phyloP scores from a whole-genome alignment of 1,139 yeast genomes.

The Sugiyamaella japonica region DNA sequence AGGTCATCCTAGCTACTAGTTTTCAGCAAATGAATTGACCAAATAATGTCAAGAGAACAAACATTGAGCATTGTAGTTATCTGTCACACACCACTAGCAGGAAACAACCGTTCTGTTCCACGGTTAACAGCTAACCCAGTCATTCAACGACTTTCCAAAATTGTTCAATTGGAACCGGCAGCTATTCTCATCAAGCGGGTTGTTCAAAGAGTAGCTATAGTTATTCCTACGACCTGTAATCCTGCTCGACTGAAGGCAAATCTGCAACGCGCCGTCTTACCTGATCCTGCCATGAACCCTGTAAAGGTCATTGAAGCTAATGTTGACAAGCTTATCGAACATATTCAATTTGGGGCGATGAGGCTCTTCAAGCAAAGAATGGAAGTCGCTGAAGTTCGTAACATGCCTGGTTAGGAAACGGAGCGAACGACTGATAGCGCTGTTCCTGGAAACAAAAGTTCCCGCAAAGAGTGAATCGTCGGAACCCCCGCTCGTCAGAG shows the following conservation, averaged over 20 bases:
- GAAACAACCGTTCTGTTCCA: constrained; percentile 50
- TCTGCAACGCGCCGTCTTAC: constrained; percentile 33
- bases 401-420: too few relatives aligned
- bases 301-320: too few relatives aligned
- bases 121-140: constrained; percentile 55
- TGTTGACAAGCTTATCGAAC: too few relatives aligned
- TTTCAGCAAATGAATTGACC: constrained; percentile 69
- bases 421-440: too few relatives aligned
- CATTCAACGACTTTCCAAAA: constrained; percentile 52
- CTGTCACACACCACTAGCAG: constrained; percentile 72
- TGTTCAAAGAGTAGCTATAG: constrained; percentile 63
- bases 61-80: constrained; percentile 72
- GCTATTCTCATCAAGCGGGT: constrained; percentile 71
- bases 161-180: constrained; percentile 56
- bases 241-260: constrained; percentile 58
- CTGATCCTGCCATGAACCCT: constrained; percentile 47
- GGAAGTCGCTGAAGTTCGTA: too few relatives aligned
- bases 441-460: too few relatives aligned
- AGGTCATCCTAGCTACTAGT: constrained; percentile 92
- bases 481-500: constrained; percentile 66
- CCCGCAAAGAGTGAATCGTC: too few relatives aligned
- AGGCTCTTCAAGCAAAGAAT: too few relatives aligned
- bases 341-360: too few relatives aligned
- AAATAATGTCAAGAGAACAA: constrained; percentile 60
- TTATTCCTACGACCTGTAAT: constrained; percentile 68